Base-by-base conservation (phyloP, 2,329 filamentous ascomycete genomes). In the Talaromyces piceae region DNA sequence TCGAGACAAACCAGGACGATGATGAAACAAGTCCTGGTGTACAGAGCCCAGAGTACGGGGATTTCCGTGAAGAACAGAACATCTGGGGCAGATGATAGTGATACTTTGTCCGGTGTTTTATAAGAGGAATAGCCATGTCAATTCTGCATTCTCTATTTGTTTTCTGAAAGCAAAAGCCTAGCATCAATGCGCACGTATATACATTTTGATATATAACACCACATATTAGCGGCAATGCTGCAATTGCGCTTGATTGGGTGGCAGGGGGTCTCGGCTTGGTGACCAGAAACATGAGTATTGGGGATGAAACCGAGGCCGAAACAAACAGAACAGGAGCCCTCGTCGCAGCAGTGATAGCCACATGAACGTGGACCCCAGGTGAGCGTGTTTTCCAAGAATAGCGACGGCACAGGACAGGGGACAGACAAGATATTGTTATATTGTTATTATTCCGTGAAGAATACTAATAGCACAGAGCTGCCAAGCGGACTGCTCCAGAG, bases 31-130 rank as follows among this genome's bases (percentile, higher is more conserved):
- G 45, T n/a, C 52, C 55, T 20, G 53, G 53, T 47, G 51, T 54
- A 13, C 52, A 55, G 26, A 51, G 53, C 44, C 63, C 61, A 55
- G 52, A 46, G 27, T 65, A 67, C 50, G 61, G 65, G 20, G 63
- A 58, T 6, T 54, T 71, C 37, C 64, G 67, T 18, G 69, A 71
- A 45, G 68, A 69, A 51, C 56, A 51, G 26, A 52, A 59, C 51
- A 55, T 56, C 31, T 63, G 60, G 60, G 54, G 53, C 45, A 54
- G 52, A 50, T 60, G 50, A 53, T 28, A 33, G 13, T 20, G 37
- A 45, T 27, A 26, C 41, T 20, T 18, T 37, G 13, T 33, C 41
- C 22, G 9, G 39, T n/a, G 20, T 22, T 43, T 43, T 13, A 43
- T 43, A 25, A 16, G 25, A 25, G 39, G 20, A 43, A 25, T 43